These are phyloP conservation scores for Penicillium herquei DNA, from an alignment of 495 filamentous ascomycete genomes.

Conservation along the genomic window DNA sequence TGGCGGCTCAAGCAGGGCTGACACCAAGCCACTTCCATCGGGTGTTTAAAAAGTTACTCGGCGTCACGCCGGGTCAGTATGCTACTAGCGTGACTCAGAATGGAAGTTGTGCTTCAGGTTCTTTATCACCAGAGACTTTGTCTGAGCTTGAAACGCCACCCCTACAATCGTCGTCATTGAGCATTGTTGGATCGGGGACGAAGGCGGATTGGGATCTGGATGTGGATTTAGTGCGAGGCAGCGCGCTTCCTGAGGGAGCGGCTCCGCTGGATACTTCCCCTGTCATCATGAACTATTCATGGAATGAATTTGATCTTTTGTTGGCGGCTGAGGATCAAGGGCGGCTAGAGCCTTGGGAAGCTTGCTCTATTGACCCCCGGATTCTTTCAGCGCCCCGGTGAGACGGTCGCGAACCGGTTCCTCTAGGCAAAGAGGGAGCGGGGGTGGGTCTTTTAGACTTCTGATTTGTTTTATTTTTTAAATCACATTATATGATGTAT, in stretches of 20 bases:
- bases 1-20: constrained; percentile 53
- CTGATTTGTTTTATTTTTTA: neutral
- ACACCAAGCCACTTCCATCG: constrained; percentile 64
- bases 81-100: constrained; percentile 14
- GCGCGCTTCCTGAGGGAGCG: constrained; percentile 9
- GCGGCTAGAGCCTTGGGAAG: constrained; percentile 7
- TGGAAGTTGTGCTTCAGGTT: constrained; percentile 2
- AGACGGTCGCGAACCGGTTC: constrained; percentile 1
- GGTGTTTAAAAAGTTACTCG: constrained; percentile 57
- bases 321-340: constrained; percentile 30
- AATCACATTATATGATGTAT: neutral
- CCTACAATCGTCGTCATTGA: neutral
- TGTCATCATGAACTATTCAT: constrained; percentile 14
- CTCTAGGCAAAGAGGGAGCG: neutral
- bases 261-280: constrained; percentile 4
- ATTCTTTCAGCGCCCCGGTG: constrained; percentile 6
- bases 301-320: constrained; percentile 42
- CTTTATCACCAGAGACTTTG: constrained; percentile 8
- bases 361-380: constrained; percentile 18
- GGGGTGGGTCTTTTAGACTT: neutral
- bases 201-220: constrained; percentile 10
- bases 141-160: constrained; percentile 13
- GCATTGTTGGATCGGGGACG: neutral
- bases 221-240: constrained; percentile 12
- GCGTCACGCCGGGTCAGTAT: constrained; percentile 62